Conservation (phyloP, 2,329 filamentous ascomycete species). For the Xylaria sp. region DNA sequence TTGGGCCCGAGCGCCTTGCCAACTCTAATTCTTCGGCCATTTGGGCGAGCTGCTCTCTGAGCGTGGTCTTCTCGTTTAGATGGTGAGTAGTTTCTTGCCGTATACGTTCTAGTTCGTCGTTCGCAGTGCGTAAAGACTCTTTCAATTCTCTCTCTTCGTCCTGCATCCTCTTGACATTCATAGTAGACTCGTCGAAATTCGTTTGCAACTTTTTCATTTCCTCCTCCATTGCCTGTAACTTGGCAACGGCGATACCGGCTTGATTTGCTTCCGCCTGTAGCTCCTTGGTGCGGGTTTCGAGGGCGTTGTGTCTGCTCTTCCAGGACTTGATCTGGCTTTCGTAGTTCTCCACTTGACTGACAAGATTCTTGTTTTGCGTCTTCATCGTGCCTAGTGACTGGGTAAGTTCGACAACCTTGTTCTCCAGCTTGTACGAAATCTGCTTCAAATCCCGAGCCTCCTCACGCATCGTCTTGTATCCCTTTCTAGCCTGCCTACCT, state of each 20-base stretch:
- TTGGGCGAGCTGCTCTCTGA: constrained; percentile 87
- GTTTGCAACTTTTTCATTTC: constrained; percentile 92
- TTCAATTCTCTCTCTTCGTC: constrained; percentile 88
- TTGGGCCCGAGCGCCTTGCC: constrained; percentile 77
- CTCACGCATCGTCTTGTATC: constrained; percentile 90
- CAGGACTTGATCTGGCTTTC: constrained; percentile 95
- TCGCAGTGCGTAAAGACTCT: constrained; percentile 80
- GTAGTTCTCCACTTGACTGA: constrained; percentile 91
- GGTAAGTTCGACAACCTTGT: constrained; percentile 98
- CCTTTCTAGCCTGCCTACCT: constrained; percentile 77
- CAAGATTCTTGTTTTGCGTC: constrained; percentile 88
- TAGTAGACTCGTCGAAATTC: constrained; percentile 87
- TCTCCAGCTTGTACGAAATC: constrained; percentile 98
- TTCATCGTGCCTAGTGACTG: constrained; percentile 92
- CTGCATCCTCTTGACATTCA: constrained; percentile 91
- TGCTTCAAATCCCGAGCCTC: constrained; percentile 98
- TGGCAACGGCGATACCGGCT: constrained; percentile 91
- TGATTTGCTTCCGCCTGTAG: constrained; percentile 96
- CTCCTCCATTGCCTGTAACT: constrained; percentile 87
- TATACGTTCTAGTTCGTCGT: constrained; percentile 78
- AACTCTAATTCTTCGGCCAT: constrained; percentile 91
- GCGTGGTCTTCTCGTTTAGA: constrained; percentile 82
- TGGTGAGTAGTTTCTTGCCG: constrained; percentile 75
- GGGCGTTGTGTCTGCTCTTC: constrained; percentile 87
- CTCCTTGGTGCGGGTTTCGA: constrained; percentile 90